Evolutionary conservation across 176 grass and related monocot species (phyloP), one percentile per base, ranked within the genome.

Genomic region (Poa annua): DNA sequence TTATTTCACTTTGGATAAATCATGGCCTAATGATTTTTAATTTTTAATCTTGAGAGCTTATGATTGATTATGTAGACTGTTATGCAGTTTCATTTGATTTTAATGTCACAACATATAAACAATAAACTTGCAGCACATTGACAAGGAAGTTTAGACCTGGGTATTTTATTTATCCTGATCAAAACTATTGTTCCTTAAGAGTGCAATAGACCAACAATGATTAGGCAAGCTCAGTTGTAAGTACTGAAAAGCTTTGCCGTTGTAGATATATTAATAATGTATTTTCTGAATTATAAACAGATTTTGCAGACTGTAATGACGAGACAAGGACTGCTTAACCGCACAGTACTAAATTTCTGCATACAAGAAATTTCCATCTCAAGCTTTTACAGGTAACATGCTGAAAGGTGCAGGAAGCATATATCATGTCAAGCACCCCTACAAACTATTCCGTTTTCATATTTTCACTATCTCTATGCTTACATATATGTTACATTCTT

Each of bases 251-350:
- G 8, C 78, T 67, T n/a, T 22, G 33, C 50, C 38, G 19, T 12
- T 14, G 12, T 29, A 53, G 45, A 80, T 80, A 26, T 86, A 75
- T 50, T 51, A 79, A 29, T 42, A 35, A 13, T 49, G 4, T 25
- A 49, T 22, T 57, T 51, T 62, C 55, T 66, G 17, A 55, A 73
- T 47, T 15, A 53, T 38, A 62, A 77, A 60, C 39, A 4, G 48
- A 35, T 32, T 50, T 56, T 87, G 65, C 52, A 87, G 26, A 36
- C 36, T 87, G 56, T 80, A 49, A 61, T 82, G n/a, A 32, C 32
- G 70, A 70, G 49, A 63, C 21, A 39, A 70, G 25, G 41, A 39
- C 42, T 67, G 16, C 17, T 66, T 55, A 57, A 44, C 29, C 72
- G 53, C 33, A 66, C 44, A 47, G 54, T 64, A 41, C 42, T 60